These are phyloP conservation scores for Polyporus arcularius DNA, from an alignment of 768 basidiomycete genomes.

Conservation along the genomic window DNA sequence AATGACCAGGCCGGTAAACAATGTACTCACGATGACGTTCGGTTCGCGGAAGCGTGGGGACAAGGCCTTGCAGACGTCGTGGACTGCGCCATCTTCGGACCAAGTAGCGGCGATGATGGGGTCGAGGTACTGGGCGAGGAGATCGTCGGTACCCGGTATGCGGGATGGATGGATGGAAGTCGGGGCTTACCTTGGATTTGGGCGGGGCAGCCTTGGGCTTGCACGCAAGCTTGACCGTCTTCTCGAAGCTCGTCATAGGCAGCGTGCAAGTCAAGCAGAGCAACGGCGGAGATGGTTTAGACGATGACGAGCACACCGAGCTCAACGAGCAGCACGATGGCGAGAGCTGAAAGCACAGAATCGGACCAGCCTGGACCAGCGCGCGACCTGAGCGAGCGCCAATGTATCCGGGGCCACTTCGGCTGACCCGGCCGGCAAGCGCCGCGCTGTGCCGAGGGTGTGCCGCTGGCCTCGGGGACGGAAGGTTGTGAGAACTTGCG, in stretches of 20 bases:
- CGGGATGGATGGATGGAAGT: background rate
- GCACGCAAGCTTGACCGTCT: constrained; percentile 94
- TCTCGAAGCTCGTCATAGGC: constrained; percentile 65
- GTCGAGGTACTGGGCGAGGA: constrained; percentile 78
- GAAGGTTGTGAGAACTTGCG: background rate
- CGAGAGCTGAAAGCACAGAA: background rate
- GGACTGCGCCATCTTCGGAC: constrained; percentile 89
- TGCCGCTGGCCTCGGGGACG: too few relatives aligned
- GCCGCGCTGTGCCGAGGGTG: too few relatives aligned
- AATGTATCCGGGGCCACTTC: background rate
- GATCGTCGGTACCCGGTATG: background rate
- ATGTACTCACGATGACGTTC: constrained; percentile 75
- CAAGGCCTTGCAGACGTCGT: constrained; percentile 91
- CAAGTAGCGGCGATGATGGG: constrained; percentile 97
- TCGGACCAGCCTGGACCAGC: background rate
- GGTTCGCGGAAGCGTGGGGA: constrained; percentile 86
- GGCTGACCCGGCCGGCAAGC: too few relatives aligned
- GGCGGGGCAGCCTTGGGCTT: constrained; percentile 96
- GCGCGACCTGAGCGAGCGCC: background rate
- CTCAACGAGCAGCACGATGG: background rate
- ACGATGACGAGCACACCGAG: constrained; percentile 5
- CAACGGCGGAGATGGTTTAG: constrained; percentile 10
- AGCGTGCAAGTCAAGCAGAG: background rate
- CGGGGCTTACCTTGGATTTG: constrained; percentile 81
- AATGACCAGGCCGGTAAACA: background rate